phyloP scores from a whole-genome alignment of 257 asterid genomes.

The Petunia secreta region DNA sequence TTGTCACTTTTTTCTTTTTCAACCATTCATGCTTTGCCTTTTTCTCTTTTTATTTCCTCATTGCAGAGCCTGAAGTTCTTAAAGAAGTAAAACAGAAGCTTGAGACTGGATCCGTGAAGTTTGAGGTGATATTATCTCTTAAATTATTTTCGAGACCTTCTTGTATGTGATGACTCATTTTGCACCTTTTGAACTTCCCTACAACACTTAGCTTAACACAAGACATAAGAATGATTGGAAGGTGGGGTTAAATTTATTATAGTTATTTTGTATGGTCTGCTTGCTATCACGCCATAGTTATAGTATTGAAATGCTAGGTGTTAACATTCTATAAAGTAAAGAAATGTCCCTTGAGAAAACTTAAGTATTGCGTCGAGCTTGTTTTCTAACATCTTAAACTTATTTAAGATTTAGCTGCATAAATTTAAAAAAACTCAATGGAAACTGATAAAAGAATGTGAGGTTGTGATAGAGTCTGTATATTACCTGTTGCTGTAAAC shows the following conservation, averaged over 20 bases:
- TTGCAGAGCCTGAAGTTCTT: conserved; percentile 91
- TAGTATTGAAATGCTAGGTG: background rate
- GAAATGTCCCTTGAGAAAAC: background rate
- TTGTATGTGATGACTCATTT: conserved; percentile 6
- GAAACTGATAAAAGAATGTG: background rate
- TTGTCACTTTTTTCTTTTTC: background rate
- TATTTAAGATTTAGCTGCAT: no score
- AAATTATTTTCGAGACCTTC: conserved; percentile 6
- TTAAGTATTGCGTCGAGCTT: conserved; percentile 7
- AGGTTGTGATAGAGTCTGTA: conserved; percentile 8
- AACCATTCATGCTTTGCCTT: background rate
- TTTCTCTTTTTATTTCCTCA: conserved; percentile 19
- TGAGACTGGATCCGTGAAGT: conserved; percentile 87
- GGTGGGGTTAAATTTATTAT: background rate
- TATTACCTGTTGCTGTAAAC: background rate
- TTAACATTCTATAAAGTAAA: conserved; percentile 12
- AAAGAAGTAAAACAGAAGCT: conserved; percentile 95
- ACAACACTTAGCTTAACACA: background rate
- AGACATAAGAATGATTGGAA: background rate
- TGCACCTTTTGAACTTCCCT: conserved; percentile 17
- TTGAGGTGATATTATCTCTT: conserved; percentile 63
- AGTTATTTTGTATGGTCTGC: background rate
- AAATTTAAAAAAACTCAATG: background rate
- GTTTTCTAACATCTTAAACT: background rate
- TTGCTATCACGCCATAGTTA: background rate